A percentile compares a stretch with the other conserved stretches of the same genome.
Evolutionary conservation across 257 asterid genomes (phyloP).

Genomic region (Leonotis leonurus): DNA sequence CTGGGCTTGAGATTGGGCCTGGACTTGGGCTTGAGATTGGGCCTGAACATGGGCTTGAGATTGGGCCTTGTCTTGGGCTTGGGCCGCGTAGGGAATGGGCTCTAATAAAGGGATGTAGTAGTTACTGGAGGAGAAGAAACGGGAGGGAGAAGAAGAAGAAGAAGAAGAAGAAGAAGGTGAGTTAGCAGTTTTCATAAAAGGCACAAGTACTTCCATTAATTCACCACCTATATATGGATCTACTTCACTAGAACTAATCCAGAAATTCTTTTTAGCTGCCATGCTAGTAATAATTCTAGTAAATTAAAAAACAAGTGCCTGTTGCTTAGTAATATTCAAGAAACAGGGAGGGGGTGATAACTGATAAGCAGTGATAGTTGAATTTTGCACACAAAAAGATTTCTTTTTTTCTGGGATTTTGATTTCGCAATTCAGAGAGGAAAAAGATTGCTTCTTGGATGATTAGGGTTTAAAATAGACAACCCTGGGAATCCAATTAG

Average conservation of each 20-base stretch:
- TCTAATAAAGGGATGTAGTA: constrained; percentile 15
- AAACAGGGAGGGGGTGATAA: constrained; percentile 25
- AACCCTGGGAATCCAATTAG: constrained; percentile 17
- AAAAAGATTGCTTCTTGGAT: background rate
- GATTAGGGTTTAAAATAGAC: constrained; percentile 35
- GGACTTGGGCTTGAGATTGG: constrained; percentile 20
- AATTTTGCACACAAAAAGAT: background rate
- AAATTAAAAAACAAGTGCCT: constrained; percentile 23
- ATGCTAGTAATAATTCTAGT: constrained; percentile 10
- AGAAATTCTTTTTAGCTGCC: constrained; percentile 76
- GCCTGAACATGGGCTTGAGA: constrained; percentile 20
- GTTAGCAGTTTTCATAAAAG: constrained; percentile 86
- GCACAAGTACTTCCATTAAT: constrained; percentile 91
- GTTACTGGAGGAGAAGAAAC: constrained; percentile 26
- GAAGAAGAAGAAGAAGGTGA: background rate
- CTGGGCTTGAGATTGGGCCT: constrained; percentile 23
- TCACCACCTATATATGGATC: constrained; percentile 67
- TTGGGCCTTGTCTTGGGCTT: constrained; percentile 19
- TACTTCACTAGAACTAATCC: constrained; percentile 40
- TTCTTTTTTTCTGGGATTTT: background rate
- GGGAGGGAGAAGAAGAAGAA: constrained; percentile 26
- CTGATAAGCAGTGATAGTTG: background rate
- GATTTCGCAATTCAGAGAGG: background rate
- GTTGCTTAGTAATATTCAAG: constrained; percentile 61
- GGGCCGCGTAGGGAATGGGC: constrained; percentile 21